These are phyloP conservation scores for Exserohilum turcica DNA, from an alignment of 2,329 filamentous ascomycete species.

Conservation along the genomic window DNA sequence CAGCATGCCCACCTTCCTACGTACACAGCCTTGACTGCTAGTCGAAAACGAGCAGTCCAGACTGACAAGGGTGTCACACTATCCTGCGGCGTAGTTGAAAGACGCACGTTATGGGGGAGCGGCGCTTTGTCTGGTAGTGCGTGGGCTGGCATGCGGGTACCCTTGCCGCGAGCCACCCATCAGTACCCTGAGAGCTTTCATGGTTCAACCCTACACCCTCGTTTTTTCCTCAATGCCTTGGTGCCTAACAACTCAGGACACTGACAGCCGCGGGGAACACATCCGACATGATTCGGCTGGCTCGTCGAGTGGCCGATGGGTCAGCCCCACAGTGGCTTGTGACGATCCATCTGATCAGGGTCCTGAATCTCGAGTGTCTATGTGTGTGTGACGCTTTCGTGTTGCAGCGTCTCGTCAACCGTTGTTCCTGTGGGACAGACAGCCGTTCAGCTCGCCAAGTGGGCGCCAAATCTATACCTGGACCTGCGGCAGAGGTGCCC, in stretches of 20 bases:
- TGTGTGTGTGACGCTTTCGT: constrained; percentile 1
- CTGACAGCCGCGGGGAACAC: background rate
- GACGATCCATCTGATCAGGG: constrained; percentile 8
- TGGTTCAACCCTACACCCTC: background rate
- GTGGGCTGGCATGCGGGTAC: background rate
- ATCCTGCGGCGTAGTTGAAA: constrained; percentile 20
- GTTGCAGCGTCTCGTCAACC: background rate
- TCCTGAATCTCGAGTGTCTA: background rate
- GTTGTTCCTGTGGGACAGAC: constrained; percentile 3
- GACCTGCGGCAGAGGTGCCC: constrained; percentile 4
- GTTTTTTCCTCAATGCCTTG: background rate
- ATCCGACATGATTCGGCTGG: background rate
- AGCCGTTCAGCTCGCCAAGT: background rate
- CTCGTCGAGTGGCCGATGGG: background rate
- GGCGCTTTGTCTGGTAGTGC: constrained; percentile 18
- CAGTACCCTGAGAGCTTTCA: background rate
- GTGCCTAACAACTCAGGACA: background rate
- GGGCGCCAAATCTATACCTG: background rate
- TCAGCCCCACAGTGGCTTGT: background rate
- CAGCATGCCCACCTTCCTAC: constrained; percentile 13
- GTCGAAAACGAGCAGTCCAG: constrained; percentile 24
- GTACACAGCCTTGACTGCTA: constrained; percentile 16
- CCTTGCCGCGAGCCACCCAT: background rate
- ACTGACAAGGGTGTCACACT: constrained; percentile 21
- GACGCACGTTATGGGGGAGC: constrained; percentile 2